Base-by-base conservation (phyloP, 495 filamentous ascomycete species). In the Aspergillus affinis region DNA sequence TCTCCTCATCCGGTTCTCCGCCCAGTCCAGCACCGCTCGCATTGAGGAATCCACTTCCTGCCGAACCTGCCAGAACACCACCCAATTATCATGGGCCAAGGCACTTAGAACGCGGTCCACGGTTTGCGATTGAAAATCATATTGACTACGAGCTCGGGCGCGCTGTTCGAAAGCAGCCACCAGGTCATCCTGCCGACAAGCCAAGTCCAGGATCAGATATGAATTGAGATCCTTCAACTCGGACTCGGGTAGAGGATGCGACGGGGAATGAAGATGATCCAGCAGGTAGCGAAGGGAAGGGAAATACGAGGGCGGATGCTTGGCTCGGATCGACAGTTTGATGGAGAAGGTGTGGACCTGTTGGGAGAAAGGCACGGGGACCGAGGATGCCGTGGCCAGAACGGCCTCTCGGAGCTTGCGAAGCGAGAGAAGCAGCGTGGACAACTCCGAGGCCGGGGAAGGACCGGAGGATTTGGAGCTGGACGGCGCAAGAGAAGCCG, bases 341-440 rank as follows among this genome's bases (percentile, higher is more conserved):
- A 93, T 89, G 69, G 88, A 88, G 81, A 97, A 95, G 53, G 88
- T 78, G 66, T 90, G 86, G 27, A 86, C 88, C 55, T 87, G 85
- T 41, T 85, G 79, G 17, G 87, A 83, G 70, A 91, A 91, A 52
- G 79, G 76, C 57, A 74, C 54, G 0, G 78, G 74, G 7, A 91
- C 87, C 41, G 81, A 76, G 19, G 86, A 85, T 36, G 91, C 88
- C 0, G 93, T 85, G 57, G 77, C 72, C 46, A 77, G 54, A 53
- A 97, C 84, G 48, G 86, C 91, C 77, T 98, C 94, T 48, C 94
- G 86, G 45, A 98, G 82, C 72, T 97, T 98, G 57, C 94, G 87
- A 73, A 98, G 90, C 36, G 92, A 89, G 61, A 86, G 81, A 23
- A 86, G 74, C 57, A 90, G 77, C 13, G 75, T 80, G 30, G 84